Percentiles rank a stretch among this genome's conserved stretches.
phyloP scores from a whole-genome alignment of 306 rosid genomes.

The Astragalus glycyphyllos region DNA sequence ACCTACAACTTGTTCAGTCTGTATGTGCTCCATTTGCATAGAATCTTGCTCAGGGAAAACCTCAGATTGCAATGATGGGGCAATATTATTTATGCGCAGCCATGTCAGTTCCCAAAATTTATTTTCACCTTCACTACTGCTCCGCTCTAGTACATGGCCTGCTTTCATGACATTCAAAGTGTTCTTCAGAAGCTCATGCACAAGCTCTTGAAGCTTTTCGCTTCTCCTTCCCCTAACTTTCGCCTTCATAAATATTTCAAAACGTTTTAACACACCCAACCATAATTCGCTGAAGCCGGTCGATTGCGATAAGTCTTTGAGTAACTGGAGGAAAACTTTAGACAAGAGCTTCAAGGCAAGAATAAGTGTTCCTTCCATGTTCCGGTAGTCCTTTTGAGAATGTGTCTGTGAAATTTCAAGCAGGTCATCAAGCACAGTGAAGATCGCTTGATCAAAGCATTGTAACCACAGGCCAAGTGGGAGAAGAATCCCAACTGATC shows the following conservation, averaged over 20 bases:
- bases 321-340: conserved; percentile 77
- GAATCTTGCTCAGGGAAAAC: conserved; percentile 74
- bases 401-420: conserved; percentile 77
- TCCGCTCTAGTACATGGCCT: conserved; percentile 55
- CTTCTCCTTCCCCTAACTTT: conserved; percentile 82
- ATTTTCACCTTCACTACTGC: conserved; percentile 65
- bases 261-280: conserved; percentile 74
- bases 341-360: conserved; percentile 86
- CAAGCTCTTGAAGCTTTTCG: conserved; percentile 84
- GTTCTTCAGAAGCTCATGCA: conserved; percentile 91
- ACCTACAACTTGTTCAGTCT: conserved; percentile 53
- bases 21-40: conserved; percentile 51
- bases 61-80: conserved; percentile 77
- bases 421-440: conserved; percentile 81
- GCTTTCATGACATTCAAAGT: conserved; percentile 83
- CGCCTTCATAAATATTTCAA: conserved; percentile 74
- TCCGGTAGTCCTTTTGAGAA: conserved; percentile 77
- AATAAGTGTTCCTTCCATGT: conserved; percentile 93
- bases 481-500: conserved; percentile 69
- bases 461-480: conserved; percentile 71
- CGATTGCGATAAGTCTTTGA: conserved; percentile 64
- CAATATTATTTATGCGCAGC: conserved; percentile 70
- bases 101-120: conserved; percentile 91
- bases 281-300: conserved; percentile 81
- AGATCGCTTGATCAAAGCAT: conserved; percentile 87